Evolutionary conservation across 176 grass and related monocot species (phyloP).

Genomic region (Hordeum vulgare): MorexV3_pseudomolecules_assembly NC_058521.1:442546104-442546603

Average conservation of each 20-base stretch:
- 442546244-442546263: background rate
- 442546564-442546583: background rate
- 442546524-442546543: too few species aligned
- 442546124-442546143: too few species aligned
- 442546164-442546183: too few species aligned
- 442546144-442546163: too few species aligned
- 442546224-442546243: too few species aligned
- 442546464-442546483: background rate
- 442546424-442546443: constrained; percentile 82
- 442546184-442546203: too few species aligned
- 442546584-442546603: background rate
- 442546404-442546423: constrained; percentile 77
- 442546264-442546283: background rate
- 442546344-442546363: constrained; percentile 58
- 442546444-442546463: background rate
- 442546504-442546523: background rate
- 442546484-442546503: background rate
- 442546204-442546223: too few species aligned
- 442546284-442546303: background rate
- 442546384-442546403: constrained; percentile 59
- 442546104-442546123: too few species aligned
- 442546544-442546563: background rate
- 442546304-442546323: constrained; percentile 21
- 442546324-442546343: constrained; percentile 38
- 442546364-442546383: constrained; percentile 71